phyloP scores from a whole-genome alignment of 768 basidiomycete genomes.

The Pholiota molesta region DNA sequence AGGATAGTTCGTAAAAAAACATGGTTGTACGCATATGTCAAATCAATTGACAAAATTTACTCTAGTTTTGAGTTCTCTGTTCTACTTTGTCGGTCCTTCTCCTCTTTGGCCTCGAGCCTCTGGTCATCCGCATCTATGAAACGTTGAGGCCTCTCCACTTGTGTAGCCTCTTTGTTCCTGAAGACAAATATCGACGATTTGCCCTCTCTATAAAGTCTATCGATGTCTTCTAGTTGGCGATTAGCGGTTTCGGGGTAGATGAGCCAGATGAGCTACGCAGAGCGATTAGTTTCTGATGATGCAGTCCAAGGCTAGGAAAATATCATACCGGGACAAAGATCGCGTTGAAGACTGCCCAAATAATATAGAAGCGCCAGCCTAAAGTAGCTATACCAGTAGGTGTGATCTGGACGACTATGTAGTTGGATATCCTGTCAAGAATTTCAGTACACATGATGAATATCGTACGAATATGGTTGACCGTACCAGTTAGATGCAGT shows the following conservation, averaged over 20 bases:
- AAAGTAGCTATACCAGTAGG: conserved; percentile 47
- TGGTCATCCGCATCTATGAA: conserved; percentile 43
- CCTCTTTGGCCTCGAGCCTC: conserved; percentile 15
- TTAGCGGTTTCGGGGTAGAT: conserved; percentile 55
- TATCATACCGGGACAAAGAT: conserved; percentile 49
- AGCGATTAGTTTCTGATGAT: neutral
- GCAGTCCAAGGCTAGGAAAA: neutral
- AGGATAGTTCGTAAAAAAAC: neutral
- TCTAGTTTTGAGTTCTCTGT: neutral
- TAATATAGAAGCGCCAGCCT: conserved; percentile 53
- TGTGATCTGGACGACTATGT: conserved; percentile 52
- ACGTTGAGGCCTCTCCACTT: conserved; percentile 44
- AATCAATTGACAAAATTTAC: neutral
- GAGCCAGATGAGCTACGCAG: conserved; percentile 44
- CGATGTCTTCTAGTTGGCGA: conserved; percentile 52
- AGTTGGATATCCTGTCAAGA: conserved; percentile 47
- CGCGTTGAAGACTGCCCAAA: conserved; percentile 52
- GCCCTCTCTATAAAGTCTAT: conserved; percentile 49
- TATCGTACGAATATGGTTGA: neutral
- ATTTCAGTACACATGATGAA: too few relatives aligned
- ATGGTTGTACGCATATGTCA: neutral
- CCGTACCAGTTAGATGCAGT: conserved; percentile 50
- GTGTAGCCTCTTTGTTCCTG: conserved; percentile 43
- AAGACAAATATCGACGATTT: conserved; percentile 43
- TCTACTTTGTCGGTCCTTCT: neutral